Base-by-base conservation (phyloP, 352 stramenopile genomes). In the Aphanomyces stellatus region DNA sequence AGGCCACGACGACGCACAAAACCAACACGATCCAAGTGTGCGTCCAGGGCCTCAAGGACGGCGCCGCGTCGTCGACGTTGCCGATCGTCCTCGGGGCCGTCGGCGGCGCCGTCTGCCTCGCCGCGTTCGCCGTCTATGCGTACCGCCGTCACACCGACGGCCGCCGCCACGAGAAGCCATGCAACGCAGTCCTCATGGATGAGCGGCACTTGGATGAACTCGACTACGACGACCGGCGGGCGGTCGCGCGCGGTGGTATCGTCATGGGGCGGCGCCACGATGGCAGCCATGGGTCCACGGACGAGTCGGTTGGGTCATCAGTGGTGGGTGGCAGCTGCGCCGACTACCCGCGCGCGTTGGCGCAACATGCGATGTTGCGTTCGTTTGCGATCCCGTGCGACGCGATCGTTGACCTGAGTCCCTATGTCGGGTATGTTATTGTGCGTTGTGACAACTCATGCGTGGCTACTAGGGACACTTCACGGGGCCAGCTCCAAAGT, bases 391-490 rank as follows among this genome's bases (percentile, higher is more conserved):
- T 57, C 28, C 22, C 49, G 30, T 57, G 49, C 49, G 49, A 37
- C n/a, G 22, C 49, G 22, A 30, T 57, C 1, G 25, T 8, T 7
- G 49, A 57, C 25, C n/a, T 57, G 25, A 35, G 49, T 37, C 25
- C 49, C 11, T 57, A 24, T 34, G 49, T 57, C 49, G 49, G 49
- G 49, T 57, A 57, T n/a, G 49, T 7, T n/a, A 19, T 19, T 46
- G 11, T n/a, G 37, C 2, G 46, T 15, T 43, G 17, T 43, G 37
- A 8, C 8, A 17, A 43, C 37, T 43, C 37, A 43, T 28, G 46
- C 46, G 46, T 57, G 10, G 49, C 15, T 37, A n/a, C 13, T 57
- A 57, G 49, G 49, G 49, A 57, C 30, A 57, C 49, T 7, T 57
- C 49, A 19, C 17, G 30, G 17, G 49, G 49, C 13, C 6, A 17